Evolutionary conservation across 495 filamentous ascomycete species (phyloP).

Genomic region (Neurospora discreta): DNA sequence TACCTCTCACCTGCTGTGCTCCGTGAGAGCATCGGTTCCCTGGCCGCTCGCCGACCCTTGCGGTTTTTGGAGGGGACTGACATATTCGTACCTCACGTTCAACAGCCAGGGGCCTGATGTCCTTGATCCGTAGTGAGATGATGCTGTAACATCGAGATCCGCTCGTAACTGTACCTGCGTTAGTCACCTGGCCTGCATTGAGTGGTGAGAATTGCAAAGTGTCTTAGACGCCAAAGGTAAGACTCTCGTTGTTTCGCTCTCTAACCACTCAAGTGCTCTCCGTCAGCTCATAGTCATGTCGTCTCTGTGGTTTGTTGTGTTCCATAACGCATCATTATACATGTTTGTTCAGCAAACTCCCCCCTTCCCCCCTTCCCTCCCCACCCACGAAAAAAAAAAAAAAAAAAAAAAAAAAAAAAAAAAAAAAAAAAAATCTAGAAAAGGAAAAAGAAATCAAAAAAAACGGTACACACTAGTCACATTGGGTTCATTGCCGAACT

Average conservation of each 20-base stretch:
- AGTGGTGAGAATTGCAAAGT: not conserved
- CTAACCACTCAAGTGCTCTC: not conserved
- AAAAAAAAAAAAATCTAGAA: too few relatives aligned
- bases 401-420: too few relatives aligned
- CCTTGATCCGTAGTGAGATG: not conserved
- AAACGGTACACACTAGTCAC: too few relatives aligned
- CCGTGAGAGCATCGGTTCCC: not conserved
- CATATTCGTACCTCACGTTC: not conserved
- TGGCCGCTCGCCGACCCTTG: not conserved
- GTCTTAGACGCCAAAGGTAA: not conserved
- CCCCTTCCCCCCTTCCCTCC: too few relatives aligned
- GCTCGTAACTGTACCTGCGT: not conserved
- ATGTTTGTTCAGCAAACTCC: not conserved
- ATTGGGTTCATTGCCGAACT: not conserved
- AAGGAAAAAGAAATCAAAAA: too few relatives aligned
- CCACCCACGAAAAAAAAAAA: too few relatives aligned
- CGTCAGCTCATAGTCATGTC: not conserved
- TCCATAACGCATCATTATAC: not conserved
- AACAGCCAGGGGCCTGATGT: not conserved
- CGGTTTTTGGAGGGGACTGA: not conserved
- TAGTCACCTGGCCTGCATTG: not conserved
- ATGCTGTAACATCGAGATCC: not conserved
- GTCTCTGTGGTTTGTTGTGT: not conserved
- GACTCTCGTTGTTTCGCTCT: not conserved
- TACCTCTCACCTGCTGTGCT: not conserved